Conservation (phyloP, 2,329 filamentous ascomycete species). For the Colletotrichum sp. region DNA sequence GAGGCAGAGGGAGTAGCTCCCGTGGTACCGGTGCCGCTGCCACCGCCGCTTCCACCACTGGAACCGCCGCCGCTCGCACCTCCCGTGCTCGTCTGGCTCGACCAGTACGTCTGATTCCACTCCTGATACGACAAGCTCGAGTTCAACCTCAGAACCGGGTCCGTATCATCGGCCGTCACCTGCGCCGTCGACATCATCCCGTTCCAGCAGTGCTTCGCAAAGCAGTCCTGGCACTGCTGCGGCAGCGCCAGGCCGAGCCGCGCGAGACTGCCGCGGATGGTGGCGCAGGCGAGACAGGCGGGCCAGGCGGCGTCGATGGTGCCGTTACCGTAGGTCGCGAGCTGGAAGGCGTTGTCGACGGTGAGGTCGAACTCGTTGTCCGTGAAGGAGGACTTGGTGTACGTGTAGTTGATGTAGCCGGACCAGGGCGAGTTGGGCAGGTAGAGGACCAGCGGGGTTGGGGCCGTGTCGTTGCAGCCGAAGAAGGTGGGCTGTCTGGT, state of each 20-base stretch:
- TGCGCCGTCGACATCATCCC: constrained; percentile 17
- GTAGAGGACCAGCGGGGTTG: constrained; percentile 30
- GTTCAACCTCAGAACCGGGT: constrained; percentile 24
- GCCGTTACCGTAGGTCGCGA: constrained; percentile 78
- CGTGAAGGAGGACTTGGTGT: constrained; percentile 26
- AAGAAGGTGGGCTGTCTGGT: constrained; percentile 32
- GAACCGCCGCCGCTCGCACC: neutral
- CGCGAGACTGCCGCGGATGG: constrained; percentile 72
- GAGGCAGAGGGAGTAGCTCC: neutral
- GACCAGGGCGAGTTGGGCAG: constrained; percentile 33
- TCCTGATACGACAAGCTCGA: constrained; percentile 23
- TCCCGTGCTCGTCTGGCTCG: neutral
- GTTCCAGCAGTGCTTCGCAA: constrained; percentile 30
- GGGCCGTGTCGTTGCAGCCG: constrained; percentile 26
- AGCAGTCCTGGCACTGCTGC: constrained; percentile 27
- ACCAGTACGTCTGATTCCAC: constrained; percentile 26
- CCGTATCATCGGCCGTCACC: constrained; percentile 20
- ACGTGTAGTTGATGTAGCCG: constrained; percentile 30
- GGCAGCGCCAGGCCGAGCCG: constrained; percentile 23
- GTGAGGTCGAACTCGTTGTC: constrained; percentile 25
- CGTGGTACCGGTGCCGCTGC: neutral
- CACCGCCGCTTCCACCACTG: neutral
- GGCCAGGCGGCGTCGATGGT: constrained; percentile 75
- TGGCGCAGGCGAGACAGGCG: constrained; percentile 80
- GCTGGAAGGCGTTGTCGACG: constrained; percentile 73